Evolutionary conservation across 345 rosid genomes (phyloP).

Genomic region (Eucalyptus sp.): DNA sequence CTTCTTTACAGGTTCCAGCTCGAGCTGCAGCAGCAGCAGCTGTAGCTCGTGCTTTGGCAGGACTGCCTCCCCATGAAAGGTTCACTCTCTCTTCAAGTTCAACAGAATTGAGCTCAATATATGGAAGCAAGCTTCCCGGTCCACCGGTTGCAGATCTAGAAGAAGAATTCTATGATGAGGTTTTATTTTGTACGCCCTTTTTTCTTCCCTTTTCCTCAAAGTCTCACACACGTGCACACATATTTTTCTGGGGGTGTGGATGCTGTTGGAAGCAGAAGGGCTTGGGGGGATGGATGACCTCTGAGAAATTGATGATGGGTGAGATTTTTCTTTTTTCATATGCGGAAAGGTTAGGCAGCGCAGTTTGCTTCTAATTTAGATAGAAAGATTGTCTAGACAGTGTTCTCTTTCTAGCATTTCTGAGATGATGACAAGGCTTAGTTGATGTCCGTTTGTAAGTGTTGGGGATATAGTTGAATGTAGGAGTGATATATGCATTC

Average conservation of each 20-base stretch:
- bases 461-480: background rate
- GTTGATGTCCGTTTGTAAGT: background rate
- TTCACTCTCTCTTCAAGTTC: slow-evolving; percentile 71
- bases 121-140: slow-evolving; percentile 59
- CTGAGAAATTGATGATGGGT: background rate
- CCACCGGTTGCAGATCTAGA: slow-evolving; percentile 57
- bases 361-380: background rate
- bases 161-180: slow-evolving; percentile 85
- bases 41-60: slow-evolving; percentile 90
- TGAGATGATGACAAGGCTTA: background rate
- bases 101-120: slow-evolving; percentile 55
- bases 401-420: background rate
- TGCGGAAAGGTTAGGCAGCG: background rate
- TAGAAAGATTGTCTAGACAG: background rate
- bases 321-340: background rate
- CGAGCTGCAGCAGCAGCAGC: slow-evolving; percentile 98
- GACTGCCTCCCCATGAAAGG: slow-evolving; percentile 72
- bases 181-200: background rate
- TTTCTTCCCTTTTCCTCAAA: too few species aligned
- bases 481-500: background rate
- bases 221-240: background rate
- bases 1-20: slow-evolving; percentile 69
- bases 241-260: background rate
- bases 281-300: background rate
- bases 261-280: background rate